Evolutionary conservation across 2,329 filamentous ascomycete genomes (phyloP).

Genomic region (Paecilomyces dactylethromorphus): DNA sequence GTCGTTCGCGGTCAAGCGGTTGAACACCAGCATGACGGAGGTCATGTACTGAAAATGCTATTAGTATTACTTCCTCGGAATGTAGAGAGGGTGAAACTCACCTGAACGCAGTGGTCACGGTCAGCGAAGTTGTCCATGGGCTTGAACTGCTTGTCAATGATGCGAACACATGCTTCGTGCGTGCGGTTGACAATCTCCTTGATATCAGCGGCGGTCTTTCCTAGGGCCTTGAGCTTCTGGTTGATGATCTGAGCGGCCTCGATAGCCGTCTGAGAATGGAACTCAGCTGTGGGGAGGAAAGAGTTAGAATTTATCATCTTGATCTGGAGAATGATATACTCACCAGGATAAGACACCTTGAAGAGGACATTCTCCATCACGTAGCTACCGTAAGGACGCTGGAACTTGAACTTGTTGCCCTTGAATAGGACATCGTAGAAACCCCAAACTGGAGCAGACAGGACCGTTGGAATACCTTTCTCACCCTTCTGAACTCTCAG

Average conservation of each 20-base stretch:
- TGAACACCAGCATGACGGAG: conserved; percentile 89
- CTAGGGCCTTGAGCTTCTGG: conserved; percentile 71
- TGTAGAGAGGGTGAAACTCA: conserved; percentile 17
- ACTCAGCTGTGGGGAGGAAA: conserved; percentile 70
- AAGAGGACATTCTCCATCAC: conserved; percentile 99
- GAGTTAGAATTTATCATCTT: not conserved
- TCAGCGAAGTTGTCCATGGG: conserved; percentile 99
- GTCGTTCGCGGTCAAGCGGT: conserved; percentile 86
- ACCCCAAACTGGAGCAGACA: conserved; percentile 89
- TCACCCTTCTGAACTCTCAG: conserved; percentile 91
- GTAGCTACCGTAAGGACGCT: conserved; percentile 93
- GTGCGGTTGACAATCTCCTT: conserved; percentile 90
- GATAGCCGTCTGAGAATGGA: conserved; percentile 97
- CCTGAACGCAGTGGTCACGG: conserved; percentile 96
- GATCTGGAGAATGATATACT: conserved; percentile 18
- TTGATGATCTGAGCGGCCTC: conserved; percentile 88
- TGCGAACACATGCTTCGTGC: conserved; percentile 96
- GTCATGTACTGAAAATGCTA: conserved; percentile 69
- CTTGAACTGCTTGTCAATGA: conserved; percentile 99
- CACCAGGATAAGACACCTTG: conserved; percentile 97
- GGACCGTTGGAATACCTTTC: conserved; percentile 81
- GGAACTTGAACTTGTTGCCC: conserved; percentile 92
- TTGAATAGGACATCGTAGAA: conserved; percentile 99
- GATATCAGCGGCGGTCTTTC: conserved; percentile 91
- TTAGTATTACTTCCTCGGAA: conserved; percentile 12